These are phyloP conservation scores for Aureobasidium melanogenum DNA, from an alignment of 2,329 filamentous ascomycete genomes.

Conservation along the genomic window DNA sequence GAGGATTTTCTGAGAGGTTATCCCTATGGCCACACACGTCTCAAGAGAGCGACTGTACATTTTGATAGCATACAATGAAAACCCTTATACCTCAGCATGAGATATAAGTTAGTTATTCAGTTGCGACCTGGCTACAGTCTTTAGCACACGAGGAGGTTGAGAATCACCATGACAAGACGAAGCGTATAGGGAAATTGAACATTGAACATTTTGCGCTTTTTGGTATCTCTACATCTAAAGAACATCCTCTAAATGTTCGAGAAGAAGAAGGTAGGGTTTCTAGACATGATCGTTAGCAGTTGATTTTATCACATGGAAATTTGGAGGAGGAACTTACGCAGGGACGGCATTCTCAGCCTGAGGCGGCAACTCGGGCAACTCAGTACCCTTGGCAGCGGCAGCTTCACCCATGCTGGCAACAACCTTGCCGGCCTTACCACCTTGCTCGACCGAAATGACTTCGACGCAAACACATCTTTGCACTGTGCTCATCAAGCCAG, in stretches of 20 bases:
- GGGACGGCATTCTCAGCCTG: slow-evolving; percentile 69
- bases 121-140: too few relatives aligned
- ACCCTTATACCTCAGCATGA: too few relatives aligned
- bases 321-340: slow-evolving; percentile 30
- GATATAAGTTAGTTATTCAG: too few relatives aligned
- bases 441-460: slow-evolving; percentile 62
- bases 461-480: slow-evolving; percentile 61
- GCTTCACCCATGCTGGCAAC: slow-evolving; percentile 44
- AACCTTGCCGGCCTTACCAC: slow-evolving; percentile 54
- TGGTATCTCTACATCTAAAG: background rate
- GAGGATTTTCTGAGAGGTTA: too few relatives aligned
- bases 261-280: slow-evolving; percentile 59
- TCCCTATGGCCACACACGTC: too few relatives aligned
- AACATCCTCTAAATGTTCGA: slow-evolving; percentile 31
- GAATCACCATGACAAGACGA: background rate
- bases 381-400: slow-evolving; percentile 44
- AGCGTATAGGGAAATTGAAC: background rate
- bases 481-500: slow-evolving; percentile 67
- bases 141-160: too few relatives aligned
- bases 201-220: background rate
- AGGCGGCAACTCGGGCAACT: slow-evolving; percentile 47
- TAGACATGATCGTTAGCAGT: background rate
- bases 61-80: too few relatives aligned
- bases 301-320: background rate
- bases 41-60: too few relatives aligned